phyloP scores from a whole-genome alignment of 768 basidiomycete species.

The Hericium coralloides region DNA sequence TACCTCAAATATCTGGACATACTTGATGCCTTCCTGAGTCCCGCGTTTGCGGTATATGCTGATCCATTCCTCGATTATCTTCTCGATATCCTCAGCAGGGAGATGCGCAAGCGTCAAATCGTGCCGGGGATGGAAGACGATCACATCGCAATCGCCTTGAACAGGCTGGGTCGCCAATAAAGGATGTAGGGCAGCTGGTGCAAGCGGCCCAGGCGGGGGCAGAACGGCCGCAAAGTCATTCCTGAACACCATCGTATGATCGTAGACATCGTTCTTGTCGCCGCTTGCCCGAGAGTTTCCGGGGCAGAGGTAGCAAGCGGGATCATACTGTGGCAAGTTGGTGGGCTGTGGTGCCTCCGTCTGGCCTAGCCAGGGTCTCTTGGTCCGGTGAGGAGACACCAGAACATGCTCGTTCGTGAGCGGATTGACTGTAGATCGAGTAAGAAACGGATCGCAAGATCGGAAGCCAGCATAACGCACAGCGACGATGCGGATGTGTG shows the following conservation, averaged over 20 bases:
- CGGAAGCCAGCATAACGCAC: constrained; percentile 5
- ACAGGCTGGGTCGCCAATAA: constrained; percentile 59
- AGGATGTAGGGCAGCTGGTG: constrained; percentile 48
- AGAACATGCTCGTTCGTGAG: constrained; percentile 69
- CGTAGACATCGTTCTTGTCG: constrained; percentile 54
- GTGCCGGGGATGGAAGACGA: constrained; percentile 81
- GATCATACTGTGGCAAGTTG: constrained; percentile 55
- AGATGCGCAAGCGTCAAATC: constrained; percentile 77
- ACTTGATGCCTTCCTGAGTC: constrained; percentile 54
- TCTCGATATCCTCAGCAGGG: constrained; percentile 42
- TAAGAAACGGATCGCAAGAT: background rate
- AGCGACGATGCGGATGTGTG: constrained; percentile 9
- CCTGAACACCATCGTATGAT: constrained; percentile 59
- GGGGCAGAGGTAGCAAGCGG: constrained; percentile 80
- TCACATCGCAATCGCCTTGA: constrained; percentile 78
- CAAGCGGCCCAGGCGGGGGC: constrained; percentile 45
- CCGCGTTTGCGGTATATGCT: constrained; percentile 53
- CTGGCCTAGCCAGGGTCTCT: constrained; percentile 89
- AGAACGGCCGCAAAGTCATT: constrained; percentile 83
- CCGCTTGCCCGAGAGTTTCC: constrained; percentile 75
- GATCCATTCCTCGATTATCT: constrained; percentile 69
- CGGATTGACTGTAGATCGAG: constrained; percentile 58
- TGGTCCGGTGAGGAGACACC: constrained; percentile 84
- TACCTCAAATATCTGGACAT: constrained; percentile 87
- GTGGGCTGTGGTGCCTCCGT: constrained; percentile 53